phyloP scores from a whole-genome alignment of 2,329 filamentous ascomycete species.

The Alternaria brassicae region DNA sequence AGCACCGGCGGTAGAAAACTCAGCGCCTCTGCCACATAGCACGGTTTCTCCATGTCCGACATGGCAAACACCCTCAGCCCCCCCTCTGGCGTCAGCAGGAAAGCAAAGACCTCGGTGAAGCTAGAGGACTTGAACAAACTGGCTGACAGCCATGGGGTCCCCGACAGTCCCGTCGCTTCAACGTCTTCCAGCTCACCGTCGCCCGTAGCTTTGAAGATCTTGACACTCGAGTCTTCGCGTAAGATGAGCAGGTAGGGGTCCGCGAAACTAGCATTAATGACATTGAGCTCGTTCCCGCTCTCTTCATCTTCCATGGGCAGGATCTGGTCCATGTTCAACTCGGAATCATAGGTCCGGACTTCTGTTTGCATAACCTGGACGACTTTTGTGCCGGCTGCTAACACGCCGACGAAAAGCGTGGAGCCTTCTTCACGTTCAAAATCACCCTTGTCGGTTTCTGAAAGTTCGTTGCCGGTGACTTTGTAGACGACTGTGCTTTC shows the following conservation, averaged over 20 bases:
- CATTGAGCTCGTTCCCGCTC: constrained; percentile 78
- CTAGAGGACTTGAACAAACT: constrained; percentile 77
- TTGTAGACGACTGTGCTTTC: constrained; percentile 82
- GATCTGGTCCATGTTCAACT: constrained; percentile 88
- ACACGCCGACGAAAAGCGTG: constrained; percentile 83
- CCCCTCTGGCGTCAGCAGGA: constrained; percentile 77
- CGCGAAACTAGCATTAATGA: constrained; percentile 80
- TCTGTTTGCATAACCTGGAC: constrained; percentile 89
- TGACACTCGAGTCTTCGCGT: constrained; percentile 81
- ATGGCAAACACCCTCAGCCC: constrained; percentile 80
- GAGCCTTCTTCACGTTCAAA: constrained; percentile 89
- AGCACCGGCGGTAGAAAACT: constrained; percentile 79
- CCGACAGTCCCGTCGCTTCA: constrained; percentile 65
- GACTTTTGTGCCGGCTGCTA: constrained; percentile 80
- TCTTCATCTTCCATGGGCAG: constrained; percentile 86
- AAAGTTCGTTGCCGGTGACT: constrained; percentile 74
- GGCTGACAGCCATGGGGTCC: constrained; percentile 80
- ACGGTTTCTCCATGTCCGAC: constrained; percentile 71
- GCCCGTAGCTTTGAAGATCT: constrained; percentile 79
- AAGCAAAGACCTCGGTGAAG: constrained; percentile 69
- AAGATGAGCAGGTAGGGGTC: constrained; percentile 87
- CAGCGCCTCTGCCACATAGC: constrained; percentile 79
- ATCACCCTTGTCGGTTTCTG: constrained; percentile 80
- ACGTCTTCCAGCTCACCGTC: constrained; percentile 87
- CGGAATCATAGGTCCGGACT: constrained; percentile 87